A percentile compares a stretch with the other conserved stretches of the same genome.
Conservation (phyloP, 306 rosid genomes). For the Dalbergia cochinchinensis region DNA sequence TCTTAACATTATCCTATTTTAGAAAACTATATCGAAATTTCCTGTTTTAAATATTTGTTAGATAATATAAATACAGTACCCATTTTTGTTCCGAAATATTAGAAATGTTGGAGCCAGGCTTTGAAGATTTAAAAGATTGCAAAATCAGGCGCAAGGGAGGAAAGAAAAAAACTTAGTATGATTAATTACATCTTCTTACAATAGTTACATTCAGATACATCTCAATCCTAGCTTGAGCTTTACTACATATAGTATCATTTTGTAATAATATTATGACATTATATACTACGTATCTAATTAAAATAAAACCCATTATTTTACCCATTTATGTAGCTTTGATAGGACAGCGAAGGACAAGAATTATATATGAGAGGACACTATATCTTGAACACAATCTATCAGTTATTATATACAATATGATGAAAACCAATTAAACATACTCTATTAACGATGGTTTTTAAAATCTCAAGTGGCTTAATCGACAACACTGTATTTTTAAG, state of each 20-base stretch:
- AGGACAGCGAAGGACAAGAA: constrained; percentile 38
- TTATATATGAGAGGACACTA: not conserved
- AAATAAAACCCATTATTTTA: constrained; percentile 16
- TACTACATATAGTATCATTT: constrained; percentile 21
- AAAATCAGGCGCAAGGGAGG: not conserved
- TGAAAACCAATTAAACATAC: constrained; percentile 40
- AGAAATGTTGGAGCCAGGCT: not conserved
- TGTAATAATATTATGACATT: constrained; percentile 7
- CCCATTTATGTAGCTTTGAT: constrained; percentile 28
- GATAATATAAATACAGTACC: not conserved
- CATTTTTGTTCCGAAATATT: not conserved
- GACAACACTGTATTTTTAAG: constrained; percentile 37
- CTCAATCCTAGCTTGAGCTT: constrained; percentile 29
- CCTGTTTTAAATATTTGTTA: not conserved
- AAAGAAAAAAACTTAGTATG: not conserved
- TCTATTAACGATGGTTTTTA: constrained; percentile 34
- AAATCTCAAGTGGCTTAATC: constrained; percentile 58
- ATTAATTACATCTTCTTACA: constrained; percentile 24
- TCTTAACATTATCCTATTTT: not conserved
- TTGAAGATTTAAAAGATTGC: not conserved
- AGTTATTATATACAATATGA: constrained; percentile 23
- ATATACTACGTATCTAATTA: not conserved
- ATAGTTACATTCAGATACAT: constrained; percentile 22
- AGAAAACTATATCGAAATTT: not conserved
- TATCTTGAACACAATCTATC: constrained; percentile 29